A percentile compares a stretch with the other conserved stretches of the same genome.
phyloP scores from a whole-genome alignment of 2,329 filamentous ascomycete species.

The Xylariaceae sp. region DNA sequence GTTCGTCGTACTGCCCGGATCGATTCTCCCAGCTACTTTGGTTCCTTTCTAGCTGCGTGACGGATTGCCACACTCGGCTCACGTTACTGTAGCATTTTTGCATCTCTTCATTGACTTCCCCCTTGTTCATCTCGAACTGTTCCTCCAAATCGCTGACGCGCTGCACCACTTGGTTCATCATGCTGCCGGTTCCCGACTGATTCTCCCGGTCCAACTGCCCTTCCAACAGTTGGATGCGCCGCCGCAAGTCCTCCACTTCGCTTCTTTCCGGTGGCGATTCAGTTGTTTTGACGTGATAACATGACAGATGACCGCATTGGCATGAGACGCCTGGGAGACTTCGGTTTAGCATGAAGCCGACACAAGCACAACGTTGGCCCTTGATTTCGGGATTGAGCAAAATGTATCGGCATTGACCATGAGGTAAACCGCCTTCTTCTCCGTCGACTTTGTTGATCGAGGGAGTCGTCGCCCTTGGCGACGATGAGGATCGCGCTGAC shows the following conservation, averaged over 20 bases:
- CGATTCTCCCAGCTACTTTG: constrained; percentile 38
- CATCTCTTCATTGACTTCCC: constrained; percentile 51
- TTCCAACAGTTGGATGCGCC: constrained; percentile 45
- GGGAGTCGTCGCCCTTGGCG: constrained; percentile 26
- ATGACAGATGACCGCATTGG: constrained; percentile 59
- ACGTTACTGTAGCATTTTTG: constrained; percentile 56
- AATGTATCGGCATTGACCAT: constrained; percentile 60
- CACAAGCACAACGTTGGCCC: constrained; percentile 58
- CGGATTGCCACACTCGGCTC: constrained; percentile 51
- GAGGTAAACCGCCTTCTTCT: constrained; percentile 50
- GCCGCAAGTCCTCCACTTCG: constrained; percentile 49
- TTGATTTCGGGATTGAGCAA: constrained; percentile 55
- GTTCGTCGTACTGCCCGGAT: constrained; percentile 40
- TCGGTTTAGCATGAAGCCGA: constrained; percentile 54
- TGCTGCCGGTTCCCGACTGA: constrained; percentile 36
- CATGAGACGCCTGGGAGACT: constrained; percentile 54
- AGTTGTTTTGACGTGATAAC: constrained; percentile 53
- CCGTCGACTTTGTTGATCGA: constrained; percentile 14
- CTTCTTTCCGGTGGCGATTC: constrained; percentile 42
- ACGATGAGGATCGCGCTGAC: constrained; percentile 29
- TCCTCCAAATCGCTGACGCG: constrained; percentile 54
- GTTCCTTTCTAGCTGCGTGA: constrained; percentile 43
- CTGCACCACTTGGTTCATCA: constrained; percentile 33
- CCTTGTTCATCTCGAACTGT: constrained; percentile 49
- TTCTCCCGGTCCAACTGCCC: constrained; percentile 39